phyloP scores from a whole-genome alignment of 2,329 filamentous ascomycete genomes.

The Trichoderma asperellum region DNA sequence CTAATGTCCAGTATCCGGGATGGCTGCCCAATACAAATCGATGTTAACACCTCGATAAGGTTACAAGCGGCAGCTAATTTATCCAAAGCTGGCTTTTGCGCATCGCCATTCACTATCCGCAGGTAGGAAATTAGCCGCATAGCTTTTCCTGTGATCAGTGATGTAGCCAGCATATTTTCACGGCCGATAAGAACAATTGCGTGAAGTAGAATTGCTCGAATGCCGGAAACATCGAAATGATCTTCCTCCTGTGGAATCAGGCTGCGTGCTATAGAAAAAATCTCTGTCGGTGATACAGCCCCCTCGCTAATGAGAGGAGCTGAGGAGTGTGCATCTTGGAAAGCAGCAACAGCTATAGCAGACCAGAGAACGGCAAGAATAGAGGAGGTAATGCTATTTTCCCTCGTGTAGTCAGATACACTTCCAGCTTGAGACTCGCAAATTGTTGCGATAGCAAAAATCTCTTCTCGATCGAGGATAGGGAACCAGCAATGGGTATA shows the following conservation, averaged over 20 bases:
- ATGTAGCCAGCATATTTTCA: constrained; percentile 9
- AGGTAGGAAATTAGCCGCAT: constrained; percentile 7
- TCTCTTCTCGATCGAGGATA: constrained; percentile 8
- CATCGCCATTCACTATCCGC: not conserved
- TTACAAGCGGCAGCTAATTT: constrained; percentile 14
- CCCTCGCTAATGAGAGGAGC: not conserved
- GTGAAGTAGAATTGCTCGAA: constrained; percentile 20
- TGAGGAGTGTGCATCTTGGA: constrained; percentile 19
- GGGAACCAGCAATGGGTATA: constrained; percentile 24
- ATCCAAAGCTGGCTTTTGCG: not conserved
- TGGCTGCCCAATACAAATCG: constrained; percentile 9
- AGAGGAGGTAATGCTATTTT: not conserved
- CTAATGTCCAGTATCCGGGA: not conserved
- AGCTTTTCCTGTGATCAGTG: constrained; percentile 1
- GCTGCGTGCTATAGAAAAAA: constrained; percentile 10
- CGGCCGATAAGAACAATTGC: constrained; percentile 13
- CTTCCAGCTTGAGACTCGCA: not conserved
- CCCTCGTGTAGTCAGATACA: not conserved
- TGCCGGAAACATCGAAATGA: not conserved
- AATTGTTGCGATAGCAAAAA: not conserved
- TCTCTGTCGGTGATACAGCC: not conserved
- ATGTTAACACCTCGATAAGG: constrained; percentile 6
- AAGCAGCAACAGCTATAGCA: constrained; percentile 12
- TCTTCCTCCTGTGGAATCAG: constrained; percentile 13
- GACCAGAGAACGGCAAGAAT: constrained; percentile 21